These are phyloP conservation scores for Trichoderma lentiforme DNA, from an alignment of 2,329 filamentous ascomycete genomes.

Conservation along the genomic window DNA sequence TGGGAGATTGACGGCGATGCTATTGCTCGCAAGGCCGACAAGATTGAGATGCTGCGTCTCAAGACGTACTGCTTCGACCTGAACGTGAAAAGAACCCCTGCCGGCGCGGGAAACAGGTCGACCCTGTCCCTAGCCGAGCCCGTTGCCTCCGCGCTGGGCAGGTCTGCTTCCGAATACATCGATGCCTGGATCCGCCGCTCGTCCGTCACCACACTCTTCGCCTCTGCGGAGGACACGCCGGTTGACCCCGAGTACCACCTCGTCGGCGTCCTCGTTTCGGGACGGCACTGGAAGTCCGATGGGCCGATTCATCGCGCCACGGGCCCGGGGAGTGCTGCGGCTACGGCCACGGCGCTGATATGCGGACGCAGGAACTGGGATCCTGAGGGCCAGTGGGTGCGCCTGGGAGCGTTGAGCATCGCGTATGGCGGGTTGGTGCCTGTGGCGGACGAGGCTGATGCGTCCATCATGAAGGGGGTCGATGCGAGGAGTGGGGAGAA, in stretches of 20 bases:
- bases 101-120: conserved; percentile 12
- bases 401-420: conserved; percentile 32
- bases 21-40: conserved; percentile 27
- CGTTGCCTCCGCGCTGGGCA: conserved; percentile 22
- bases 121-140: conserved; percentile 13
- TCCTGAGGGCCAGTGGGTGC: conserved; percentile 28
- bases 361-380: conserved; percentile 30
- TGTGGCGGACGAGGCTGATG: conserved; percentile 24
- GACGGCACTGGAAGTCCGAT: conserved; percentile 29
- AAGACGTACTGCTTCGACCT: conserved; percentile 35
- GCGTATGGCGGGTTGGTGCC: conserved; percentile 26
- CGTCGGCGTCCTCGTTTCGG: conserved; percentile 30
- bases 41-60: conserved; percentile 33
- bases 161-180: conserved; percentile 22
- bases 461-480: conserved; percentile 28
- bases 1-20: conserved; percentile 37
- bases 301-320: neutral
- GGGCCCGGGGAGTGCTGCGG: conserved; percentile 17
- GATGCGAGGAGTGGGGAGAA: conserved; percentile 25
- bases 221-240: neutral
- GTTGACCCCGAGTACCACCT: conserved; percentile 24
- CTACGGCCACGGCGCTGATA: conserved; percentile 29
- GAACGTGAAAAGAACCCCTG: conserved; percentile 19
- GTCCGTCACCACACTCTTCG: conserved; percentile 23
- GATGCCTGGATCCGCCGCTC: conserved; percentile 24